These are phyloP conservation scores for Phyllosticta citribraziliensis DNA, from an alignment of 2,329 filamentous ascomycete genomes.

Conservation along the genomic window DNA sequence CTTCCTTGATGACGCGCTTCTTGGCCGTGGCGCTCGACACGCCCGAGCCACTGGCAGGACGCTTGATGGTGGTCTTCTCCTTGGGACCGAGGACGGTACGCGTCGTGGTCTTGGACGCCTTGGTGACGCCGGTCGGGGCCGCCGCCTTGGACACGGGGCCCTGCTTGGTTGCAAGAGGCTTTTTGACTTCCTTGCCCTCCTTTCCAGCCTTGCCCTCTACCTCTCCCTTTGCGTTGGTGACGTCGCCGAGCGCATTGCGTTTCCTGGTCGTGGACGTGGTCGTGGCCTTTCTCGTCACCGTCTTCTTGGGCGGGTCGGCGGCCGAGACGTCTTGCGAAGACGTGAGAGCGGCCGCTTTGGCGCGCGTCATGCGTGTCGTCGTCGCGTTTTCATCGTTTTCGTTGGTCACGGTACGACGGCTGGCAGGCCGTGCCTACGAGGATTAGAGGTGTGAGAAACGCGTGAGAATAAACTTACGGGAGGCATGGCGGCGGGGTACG, in stretches of 20 bases:
- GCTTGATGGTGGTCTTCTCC: constrained; percentile 58
- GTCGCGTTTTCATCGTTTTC: constrained; percentile 86
- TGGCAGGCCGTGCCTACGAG: constrained; percentile 55
- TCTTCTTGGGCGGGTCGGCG: constrained; percentile 50
- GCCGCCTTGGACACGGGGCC: constrained; percentile 68
- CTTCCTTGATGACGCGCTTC: constrained; percentile 52
- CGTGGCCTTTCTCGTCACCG: constrained; percentile 35
- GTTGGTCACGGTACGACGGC: constrained; percentile 69
- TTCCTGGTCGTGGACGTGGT: constrained; percentile 47
- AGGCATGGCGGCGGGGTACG: constrained; percentile 43
- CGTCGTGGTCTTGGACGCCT: constrained; percentile 50
- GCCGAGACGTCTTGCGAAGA: constrained; percentile 35
- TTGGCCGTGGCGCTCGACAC: constrained; percentile 55
- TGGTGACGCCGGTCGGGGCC: constrained; percentile 74
- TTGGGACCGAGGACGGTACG: constrained; percentile 57
- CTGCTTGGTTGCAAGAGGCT: constrained; percentile 48
- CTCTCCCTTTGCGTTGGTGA: constrained; percentile 57
- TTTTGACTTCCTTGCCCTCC: constrained; percentile 58
- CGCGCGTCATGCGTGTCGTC: constrained; percentile 80
- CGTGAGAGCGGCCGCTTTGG: constrained; percentile 68
- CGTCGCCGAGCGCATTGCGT: constrained; percentile 80
- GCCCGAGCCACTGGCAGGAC: constrained; percentile 62
- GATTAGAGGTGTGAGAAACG: constrained; percentile 30
- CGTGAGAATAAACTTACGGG: constrained; percentile 38
- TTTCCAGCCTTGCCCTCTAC: constrained; percentile 27